Evolutionary conservation across 352 stramenopile genomes (phyloP).

Genomic region (Globisporangium paddicum): DNA sequence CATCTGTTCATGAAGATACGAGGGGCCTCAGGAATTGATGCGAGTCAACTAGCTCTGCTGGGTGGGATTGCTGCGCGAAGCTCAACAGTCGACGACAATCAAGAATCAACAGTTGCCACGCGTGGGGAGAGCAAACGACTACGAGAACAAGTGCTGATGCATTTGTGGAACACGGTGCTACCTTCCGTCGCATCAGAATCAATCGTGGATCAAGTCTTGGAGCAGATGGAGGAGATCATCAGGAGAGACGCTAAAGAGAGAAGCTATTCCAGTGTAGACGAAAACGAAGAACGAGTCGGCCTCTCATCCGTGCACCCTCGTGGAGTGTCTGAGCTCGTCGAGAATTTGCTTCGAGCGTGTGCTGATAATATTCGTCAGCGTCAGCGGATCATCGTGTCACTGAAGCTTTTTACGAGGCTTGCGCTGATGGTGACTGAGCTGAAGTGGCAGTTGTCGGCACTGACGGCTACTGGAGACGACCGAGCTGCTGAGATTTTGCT

Average conservation of each 20-base stretch:
- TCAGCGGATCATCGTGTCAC: constrained; percentile 15
- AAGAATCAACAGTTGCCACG: neutral
- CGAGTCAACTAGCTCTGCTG: constrained; percentile 27
- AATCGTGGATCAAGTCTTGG: constrained; percentile 28
- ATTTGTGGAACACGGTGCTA: constrained; percentile 36
- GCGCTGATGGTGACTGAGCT: constrained; percentile 22
- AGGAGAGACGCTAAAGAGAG: constrained; percentile 1
- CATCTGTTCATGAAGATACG: constrained; percentile 28
- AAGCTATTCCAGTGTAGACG: neutral
- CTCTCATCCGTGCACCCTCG: neutral
- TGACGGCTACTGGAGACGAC: neutral
- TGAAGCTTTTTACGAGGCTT: constrained; percentile 37
- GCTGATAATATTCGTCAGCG: constrained; percentile 22
- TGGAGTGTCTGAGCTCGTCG: constrained; percentile 11
- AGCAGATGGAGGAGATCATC: constrained; percentile 34
- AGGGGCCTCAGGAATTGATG: constrained; percentile 18
- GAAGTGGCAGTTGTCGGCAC: neutral
- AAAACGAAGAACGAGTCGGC: neutral
- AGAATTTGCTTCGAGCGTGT: constrained; percentile 20
- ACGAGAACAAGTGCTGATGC: constrained; percentile 27
- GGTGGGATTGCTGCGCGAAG: constrained; percentile 26
- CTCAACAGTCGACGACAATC: neutral
- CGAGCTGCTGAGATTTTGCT: constrained; percentile 17
- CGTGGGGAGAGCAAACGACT: constrained; percentile 9
- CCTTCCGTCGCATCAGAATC: constrained; percentile 12